Conservation (phyloP, 257 asterid genomes). For the Solanum paucissectum region DNA sequence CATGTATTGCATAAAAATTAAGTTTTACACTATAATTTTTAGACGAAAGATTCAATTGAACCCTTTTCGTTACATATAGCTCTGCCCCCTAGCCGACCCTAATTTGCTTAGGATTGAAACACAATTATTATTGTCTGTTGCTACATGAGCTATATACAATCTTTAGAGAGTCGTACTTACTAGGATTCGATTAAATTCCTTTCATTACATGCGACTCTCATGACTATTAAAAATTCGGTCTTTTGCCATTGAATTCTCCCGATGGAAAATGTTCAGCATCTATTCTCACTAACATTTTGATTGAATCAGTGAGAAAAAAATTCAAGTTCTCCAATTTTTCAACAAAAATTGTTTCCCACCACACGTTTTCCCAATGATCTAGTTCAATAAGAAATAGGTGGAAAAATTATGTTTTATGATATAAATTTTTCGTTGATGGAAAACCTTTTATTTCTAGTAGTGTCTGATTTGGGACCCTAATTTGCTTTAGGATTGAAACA, state of each 20-base stretch:
- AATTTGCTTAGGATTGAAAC: neutral
- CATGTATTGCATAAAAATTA: neutral
- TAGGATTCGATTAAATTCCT: neutral
- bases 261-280: accelerated
- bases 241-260: too few species aligned
- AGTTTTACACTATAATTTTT: neutral
- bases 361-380: neutral
- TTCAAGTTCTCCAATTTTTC: too few species aligned
- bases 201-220: neutral
- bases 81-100: neutral
- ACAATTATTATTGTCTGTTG: neutral
- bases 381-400: neutral
- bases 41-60: accelerated
- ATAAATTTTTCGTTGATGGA: too few species aligned
- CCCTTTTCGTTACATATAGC: neutral
- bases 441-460: neutral
- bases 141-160: neutral
- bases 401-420: too few species aligned
- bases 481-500: neutral
- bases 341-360: neutral
- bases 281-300: too few species aligned
- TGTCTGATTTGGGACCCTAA: neutral
- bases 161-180: neutral
- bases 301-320: too few species aligned
- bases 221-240: too few species aligned